Evolutionary conservation across 306 rosid genomes (phyloP).

Genomic region (Echinosophora koreensis): DNA sequence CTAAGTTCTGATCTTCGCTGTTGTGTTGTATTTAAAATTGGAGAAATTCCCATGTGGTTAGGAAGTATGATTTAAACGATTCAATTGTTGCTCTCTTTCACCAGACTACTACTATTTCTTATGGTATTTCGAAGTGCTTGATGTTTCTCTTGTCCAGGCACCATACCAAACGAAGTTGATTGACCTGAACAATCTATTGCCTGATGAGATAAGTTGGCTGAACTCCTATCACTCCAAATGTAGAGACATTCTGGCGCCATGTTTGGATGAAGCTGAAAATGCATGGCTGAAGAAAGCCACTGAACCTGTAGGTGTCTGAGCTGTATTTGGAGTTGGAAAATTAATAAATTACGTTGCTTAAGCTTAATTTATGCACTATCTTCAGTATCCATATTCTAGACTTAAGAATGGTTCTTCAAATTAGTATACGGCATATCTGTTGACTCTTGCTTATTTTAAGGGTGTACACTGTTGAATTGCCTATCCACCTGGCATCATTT

Average conservation of each 20-base stretch:
- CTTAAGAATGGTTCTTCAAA: constrained; percentile 3
- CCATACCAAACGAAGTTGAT: constrained; percentile 91
- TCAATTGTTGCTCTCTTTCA: background rate
- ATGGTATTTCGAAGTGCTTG: constrained; percentile 25
- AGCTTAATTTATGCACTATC: constrained; percentile 34
- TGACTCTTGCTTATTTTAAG: background rate
- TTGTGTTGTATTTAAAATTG: constrained; percentile 1
- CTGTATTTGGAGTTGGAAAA: constrained; percentile 7
- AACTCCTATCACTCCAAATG: constrained; percentile 85
- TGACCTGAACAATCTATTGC: constrained; percentile 66
- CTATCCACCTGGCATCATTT: background rate
- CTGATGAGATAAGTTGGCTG: constrained; percentile 86
- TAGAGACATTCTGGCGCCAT: constrained; percentile 71
- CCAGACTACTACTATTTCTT: constrained; percentile 18
- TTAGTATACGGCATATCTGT: constrained; percentile 18
- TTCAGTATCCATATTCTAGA: constrained; percentile 30
- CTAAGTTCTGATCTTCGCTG: constrained; percentile 3
- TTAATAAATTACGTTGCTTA: background rate
- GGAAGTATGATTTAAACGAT: background rate
- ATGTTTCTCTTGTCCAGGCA: constrained; percentile 65
- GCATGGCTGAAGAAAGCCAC: constrained; percentile 93
- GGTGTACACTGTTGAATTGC: background rate
- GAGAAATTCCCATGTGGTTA: background rate
- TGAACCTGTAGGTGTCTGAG: constrained; percentile 69
- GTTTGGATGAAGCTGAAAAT: constrained; percentile 74